phyloP scores from a whole-genome alignment of 768 basidiomycete genomes.

The Tremella mesenterica region DNA sequence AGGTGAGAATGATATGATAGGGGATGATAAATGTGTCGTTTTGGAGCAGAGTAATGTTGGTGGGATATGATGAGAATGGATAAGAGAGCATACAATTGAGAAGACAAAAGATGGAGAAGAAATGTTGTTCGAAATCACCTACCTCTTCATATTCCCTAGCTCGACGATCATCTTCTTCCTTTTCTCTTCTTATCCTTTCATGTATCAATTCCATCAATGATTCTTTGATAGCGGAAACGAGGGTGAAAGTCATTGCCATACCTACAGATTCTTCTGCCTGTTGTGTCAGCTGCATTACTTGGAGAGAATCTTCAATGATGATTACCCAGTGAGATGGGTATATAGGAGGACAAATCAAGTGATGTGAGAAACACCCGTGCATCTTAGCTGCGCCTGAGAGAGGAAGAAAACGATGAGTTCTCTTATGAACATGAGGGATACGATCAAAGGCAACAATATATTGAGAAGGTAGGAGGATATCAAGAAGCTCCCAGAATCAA shows the following conservation, averaged over 20 bases:
- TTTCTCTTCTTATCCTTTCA: conserved; percentile 51
- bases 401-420: neutral
- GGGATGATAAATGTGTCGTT: no score
- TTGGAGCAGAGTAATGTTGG: no score
- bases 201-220: conserved; percentile 59
- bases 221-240: conserved; percentile 77
- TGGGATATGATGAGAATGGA: neutral
- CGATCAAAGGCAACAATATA: no score
- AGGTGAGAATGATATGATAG: no score
- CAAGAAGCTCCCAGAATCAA: neutral
- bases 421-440: neutral
- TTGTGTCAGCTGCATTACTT: neutral
- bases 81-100: neutral
- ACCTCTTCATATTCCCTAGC: conserved; percentile 66
- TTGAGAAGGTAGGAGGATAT: no score
- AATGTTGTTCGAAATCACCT: conserved; percentile 22
- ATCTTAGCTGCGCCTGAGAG: no score
- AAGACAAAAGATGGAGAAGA: neutral
- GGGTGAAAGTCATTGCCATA: conserved; percentile 96
- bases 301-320: neutral
- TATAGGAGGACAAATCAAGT: no score
- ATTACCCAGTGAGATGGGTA: no score
- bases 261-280: conserved; percentile 42
- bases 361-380: no score
- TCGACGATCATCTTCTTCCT: conserved; percentile 65